Conservation (phyloP, 306 rosid genomes). For the Trifolium pratense region DNA sequence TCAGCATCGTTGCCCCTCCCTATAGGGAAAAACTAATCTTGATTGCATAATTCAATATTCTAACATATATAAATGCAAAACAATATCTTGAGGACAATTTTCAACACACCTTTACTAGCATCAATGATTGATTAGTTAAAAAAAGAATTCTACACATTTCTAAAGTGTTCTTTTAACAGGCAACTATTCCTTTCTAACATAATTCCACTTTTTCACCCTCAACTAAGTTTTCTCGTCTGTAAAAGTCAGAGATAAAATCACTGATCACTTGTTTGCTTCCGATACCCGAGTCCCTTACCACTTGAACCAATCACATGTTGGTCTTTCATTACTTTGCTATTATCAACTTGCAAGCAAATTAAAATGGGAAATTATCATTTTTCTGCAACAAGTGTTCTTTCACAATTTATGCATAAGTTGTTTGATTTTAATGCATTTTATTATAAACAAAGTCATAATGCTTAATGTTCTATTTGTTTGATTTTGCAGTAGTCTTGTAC, state of each 20-base stretch:
- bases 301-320: background rate
- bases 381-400: background rate
- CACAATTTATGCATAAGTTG: background rate
- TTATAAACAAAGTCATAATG: background rate
- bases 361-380: background rate
- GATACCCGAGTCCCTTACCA: background rate
- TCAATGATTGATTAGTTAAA: background rate
- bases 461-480: too few species aligned
- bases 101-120: background rate
- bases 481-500: too few species aligned
- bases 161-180: background rate
- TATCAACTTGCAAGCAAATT: too few species aligned
- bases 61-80: background rate
- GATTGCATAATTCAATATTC: background rate
- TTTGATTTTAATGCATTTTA: background rate
- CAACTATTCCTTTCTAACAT: background rate
- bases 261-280: background rate
- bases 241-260: background rate
- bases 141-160: background rate
- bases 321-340: background rate
- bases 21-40: background rate
- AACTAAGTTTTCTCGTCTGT: background rate
- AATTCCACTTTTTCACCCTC: background rate
- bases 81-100: background rate
- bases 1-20: slow-evolving; percentile 1